Base-by-base conservation (phyloP, 768 basidiomycete species). In the Cystofilobasidium macerans region DNA sequence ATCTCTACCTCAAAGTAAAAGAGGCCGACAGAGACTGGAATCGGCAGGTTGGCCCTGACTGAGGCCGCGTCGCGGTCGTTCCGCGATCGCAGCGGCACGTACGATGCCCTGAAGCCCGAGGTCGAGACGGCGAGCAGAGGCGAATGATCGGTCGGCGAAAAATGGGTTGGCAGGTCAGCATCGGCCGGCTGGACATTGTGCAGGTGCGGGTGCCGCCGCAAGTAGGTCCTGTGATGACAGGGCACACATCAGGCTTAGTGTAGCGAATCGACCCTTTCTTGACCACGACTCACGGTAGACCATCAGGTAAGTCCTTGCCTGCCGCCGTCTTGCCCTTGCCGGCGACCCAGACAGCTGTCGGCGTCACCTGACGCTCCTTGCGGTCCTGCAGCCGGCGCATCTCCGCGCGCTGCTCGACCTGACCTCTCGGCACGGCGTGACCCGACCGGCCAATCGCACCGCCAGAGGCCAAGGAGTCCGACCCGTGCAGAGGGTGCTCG, bases 1-100 rank as follows among this genome's bases (percentile, higher is more conserved):
- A 98, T 83, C 71, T 87, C 84, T 7, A 91, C 84, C 78, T 99
- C 94, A 73, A 86, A 99, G 75, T 98, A 99, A 73, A 89, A 94
- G 62, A 98, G 84, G 28, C 93, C 95, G 71, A 88, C 88, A 14
- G 86, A 85, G 0, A 85, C 80, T 1, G 93, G 93, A 57, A 94
- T 86, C 0, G 86, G 82, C 69, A 83, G 78, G 51, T 82, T 82
- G 0, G 93, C 85, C 59, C 90, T 82, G 5, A 88, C 87, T 47
- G 91, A 81, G 14, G 89, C 88, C 0, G 90, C 89, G 63, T 94
- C 91, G 66, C 84, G 84, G 64, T 92, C 89, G 69, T 64, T 6
- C 20, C 61, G 35, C 64, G 69, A 43, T 47, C 9, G 61, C 24
- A n/a, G 47, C 35, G 61, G 60, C 24, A 57, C 36, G 53, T 59